A percentile compares a stretch with the other conserved stretches of the same genome.
Evolutionary conservation across 106 monocot genomes (phyloP).

Genomic region (Gastrodia elata): DNA sequence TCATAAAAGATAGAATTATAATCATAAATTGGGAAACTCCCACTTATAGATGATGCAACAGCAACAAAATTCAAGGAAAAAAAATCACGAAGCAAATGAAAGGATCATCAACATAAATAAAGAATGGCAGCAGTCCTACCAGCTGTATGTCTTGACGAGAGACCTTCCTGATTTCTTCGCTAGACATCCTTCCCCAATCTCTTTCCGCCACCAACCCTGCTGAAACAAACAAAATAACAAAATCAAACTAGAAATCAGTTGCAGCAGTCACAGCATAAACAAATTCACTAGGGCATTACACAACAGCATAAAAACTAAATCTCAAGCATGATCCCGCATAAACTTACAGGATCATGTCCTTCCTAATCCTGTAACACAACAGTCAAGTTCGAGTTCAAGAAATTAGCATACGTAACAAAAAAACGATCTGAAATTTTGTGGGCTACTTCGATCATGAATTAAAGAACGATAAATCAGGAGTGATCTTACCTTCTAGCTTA

Average conservation of each 20-base stretch:
- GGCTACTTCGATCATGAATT: background rate
- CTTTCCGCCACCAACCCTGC: background rate
- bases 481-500: background rate
- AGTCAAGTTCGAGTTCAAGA: background rate
- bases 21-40: background rate
- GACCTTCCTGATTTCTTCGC: slow-evolving; percentile 58
- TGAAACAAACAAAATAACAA: background rate
- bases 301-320: background rate
- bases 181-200: slow-evolving; percentile 27
- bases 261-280: background rate
- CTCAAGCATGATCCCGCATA: background rate
- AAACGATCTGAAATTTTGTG: background rate
- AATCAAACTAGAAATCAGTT: background rate
- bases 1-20: background rate
- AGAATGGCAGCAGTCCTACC: slow-evolving; percentile 32
- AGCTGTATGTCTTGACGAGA: slow-evolving; percentile 79
- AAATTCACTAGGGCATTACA: background rate
- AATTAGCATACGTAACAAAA: background rate
- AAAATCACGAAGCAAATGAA: background rate
- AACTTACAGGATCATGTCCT: background rate
- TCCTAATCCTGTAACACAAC: background rate
- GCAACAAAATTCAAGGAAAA: background rate
- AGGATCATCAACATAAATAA: background rate
- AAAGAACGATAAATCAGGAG: background rate
- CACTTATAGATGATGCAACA: background rate